Base-by-base conservation (phyloP, 768 basidiomycete genomes). In the Suillus lakei region DNA sequence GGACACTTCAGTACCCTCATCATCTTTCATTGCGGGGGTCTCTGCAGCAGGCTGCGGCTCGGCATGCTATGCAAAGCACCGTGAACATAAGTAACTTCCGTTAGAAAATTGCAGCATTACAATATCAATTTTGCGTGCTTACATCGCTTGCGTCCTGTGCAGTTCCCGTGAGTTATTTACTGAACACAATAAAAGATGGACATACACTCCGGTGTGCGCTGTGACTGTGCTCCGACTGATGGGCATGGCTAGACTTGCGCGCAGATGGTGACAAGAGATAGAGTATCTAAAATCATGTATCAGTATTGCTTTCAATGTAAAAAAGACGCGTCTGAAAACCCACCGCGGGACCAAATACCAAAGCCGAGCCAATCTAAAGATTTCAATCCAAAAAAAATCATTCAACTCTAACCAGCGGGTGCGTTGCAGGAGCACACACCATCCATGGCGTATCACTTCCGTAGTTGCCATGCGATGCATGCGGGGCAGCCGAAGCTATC, bases 331-430 rank as follows among this genome's bases (percentile, higher is more conserved):
- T 30, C 10, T 28, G 61, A 58, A 54, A 23, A 66, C 76, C 53
- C 48, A 78, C 77, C 62, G 68, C 63, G 60, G 76, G 73, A 62
- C 77, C 77, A 50, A 77, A 77, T 58, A 76, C 64, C 43, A 77
- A 56, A 21, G 73, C 74, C 16, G 76, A 77, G 50, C 77, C 77
- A 50, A 77, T 66, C 77, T 77, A 32, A 4, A 36, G 3, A 16
- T n/a, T 10, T 5, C 26, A 56, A 36, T 26, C 12, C 26, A 44
- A 66, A 34, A 61, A 62, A 6, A 10, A 28, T 62, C 16, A n/a
- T 63, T 30, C 10, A 30, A 23, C 39, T 63, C 60, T 23, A 30
- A 28, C 13, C 26, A 34, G 23, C 1, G 8, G 39, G 34, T 10
- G 46, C 54, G n/a, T 26, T 8, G 6, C 7, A 63, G 8, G 6